Evolutionary conservation across 129 eudicot genomes (phyloP), one percentile per base, ranked within the genome.

Genomic region (Escallonia herrerae): DNA sequence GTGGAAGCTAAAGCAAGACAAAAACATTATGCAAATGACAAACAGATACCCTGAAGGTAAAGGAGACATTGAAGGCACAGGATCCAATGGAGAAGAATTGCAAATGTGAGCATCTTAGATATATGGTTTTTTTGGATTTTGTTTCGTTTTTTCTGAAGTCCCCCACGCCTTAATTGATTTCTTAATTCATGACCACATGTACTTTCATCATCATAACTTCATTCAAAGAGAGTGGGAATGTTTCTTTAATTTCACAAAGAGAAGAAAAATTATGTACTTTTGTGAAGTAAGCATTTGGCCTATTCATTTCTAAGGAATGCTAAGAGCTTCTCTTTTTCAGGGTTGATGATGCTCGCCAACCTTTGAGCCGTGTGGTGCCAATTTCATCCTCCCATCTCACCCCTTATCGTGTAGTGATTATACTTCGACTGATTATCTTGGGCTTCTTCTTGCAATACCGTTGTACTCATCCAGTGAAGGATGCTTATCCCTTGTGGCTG

Each of bases 401-500:
- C 61, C 96, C 94, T 58, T 89, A 85, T 51, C 90, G 94, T 43
- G 80, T 80, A 46, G 83, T 89, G 14, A 89, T 89, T 77, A 74
- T 89, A 60, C 64, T 89, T 37, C 87, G 94, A 44, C 64, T 89
- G 63, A 89, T 89, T 51, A 82, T 89, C 62, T 70, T 85, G 81
- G 85, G 79, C 13, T 82, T 85, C 72, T 89, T 89, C 87, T 53
- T 89, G 87, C 89, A 89, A 85, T 89, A 85, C 49, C 96, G 96
- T 54, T 53, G 58, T 45, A 85, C 91, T 72, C 96, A 89, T 66
- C 96, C 96, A 3, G 96, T 89, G 63, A 82, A 82, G 38, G 94
- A 82, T 76, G 96, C 96, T 12, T 89, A 89, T 74, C 96, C 96
- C 0, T 62, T 89, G 79, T 89, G 96, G 96, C 85, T 89, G 14